A percentile compares a stretch with the other conserved stretches of the same genome.
phyloP scores from a whole-genome alignment of 176 grass and related monocot genomes.

The Oryza rufipogon region DNA sequence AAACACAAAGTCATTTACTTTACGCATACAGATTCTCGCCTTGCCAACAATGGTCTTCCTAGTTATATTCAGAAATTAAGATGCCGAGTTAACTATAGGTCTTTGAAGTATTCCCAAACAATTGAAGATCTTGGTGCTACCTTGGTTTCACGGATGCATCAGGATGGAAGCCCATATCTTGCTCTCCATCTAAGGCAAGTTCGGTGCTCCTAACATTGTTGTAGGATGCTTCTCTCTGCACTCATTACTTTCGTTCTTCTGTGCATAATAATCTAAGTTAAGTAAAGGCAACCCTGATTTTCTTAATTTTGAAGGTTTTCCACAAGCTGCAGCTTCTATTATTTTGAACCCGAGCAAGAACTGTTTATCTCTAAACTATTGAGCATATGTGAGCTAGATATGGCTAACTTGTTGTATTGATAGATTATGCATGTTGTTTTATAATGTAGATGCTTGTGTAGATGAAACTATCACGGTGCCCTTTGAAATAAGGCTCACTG shows the following conservation, averaged over 20 bases:
- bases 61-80: slow-evolving; percentile 96
- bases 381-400: not conserved
- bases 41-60: slow-evolving; percentile 93
- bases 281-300: not conserved
- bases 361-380: slow-evolving; percentile 19
- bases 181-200: slow-evolving; percentile 98
- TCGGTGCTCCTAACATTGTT: slow-evolving; percentile 19
- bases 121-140: slow-evolving; percentile 86
- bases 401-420: not conserved
- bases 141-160: slow-evolving; percentile 85
- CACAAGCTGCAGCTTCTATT: slow-evolving; percentile 1
- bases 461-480: not conserved
- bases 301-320: not conserved
- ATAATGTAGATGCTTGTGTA: not conserved
- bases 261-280: not conserved
- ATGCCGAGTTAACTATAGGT: slow-evolving; percentile 87
- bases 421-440: not conserved
- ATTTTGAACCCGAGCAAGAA: slow-evolving; percentile 15
- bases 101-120: slow-evolving; percentile 84
- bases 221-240: slow-evolving; percentile 25
- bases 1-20: slow-evolving; percentile 97
- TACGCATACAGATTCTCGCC: slow-evolving; percentile 95
- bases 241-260: slow-evolving; percentile 8
- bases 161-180: slow-evolving; percentile 80
- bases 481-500: not conserved